These are phyloP conservation scores for Yamadazyma taylorii DNA, from an alignment of 1,139 yeast genomes.

Conservation along the genomic window DNA sequence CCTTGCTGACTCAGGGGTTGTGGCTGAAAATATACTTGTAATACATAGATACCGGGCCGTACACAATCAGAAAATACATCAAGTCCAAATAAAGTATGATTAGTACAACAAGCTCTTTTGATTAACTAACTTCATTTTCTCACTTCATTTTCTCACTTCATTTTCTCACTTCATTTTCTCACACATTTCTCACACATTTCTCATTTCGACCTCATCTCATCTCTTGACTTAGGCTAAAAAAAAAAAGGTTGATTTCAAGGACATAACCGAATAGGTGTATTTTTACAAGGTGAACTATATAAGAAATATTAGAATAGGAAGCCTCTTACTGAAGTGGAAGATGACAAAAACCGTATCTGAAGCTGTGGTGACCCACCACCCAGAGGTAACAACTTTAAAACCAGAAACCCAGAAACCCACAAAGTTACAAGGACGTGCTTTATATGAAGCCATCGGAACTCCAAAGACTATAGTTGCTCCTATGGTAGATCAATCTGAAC, in stretches of 20 bases:
- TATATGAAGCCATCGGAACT: conserved; percentile 65
- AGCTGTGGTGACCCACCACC: background rate
- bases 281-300: conserved; percentile 6
- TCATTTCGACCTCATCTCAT: too few species aligned
- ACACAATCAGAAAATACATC: too few species aligned
- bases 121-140: too few species aligned
- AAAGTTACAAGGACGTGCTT: conserved; percentile 56
- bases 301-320: conserved; percentile 2
- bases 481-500: conserved; percentile 96
- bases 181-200: too few species aligned
- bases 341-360: background rate
- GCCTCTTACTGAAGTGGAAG: conserved; percentile 2
- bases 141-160: too few species aligned
- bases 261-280: background rate
- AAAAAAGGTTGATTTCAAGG: background rate
- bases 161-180: too few species aligned
- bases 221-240: conserved; percentile 1
- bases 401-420: background rate
- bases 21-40: too few species aligned
- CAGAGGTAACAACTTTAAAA: background rate
- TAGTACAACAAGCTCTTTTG: too few species aligned
- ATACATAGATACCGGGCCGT: too few species aligned
- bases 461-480: conserved; percentile 94
- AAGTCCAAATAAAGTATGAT: too few species aligned
- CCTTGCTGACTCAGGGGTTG: too few species aligned